These are phyloP conservation scores for Periconia digitata DNA, from an alignment of 2,329 filamentous ascomycete species.

Conservation along the genomic window DNA sequence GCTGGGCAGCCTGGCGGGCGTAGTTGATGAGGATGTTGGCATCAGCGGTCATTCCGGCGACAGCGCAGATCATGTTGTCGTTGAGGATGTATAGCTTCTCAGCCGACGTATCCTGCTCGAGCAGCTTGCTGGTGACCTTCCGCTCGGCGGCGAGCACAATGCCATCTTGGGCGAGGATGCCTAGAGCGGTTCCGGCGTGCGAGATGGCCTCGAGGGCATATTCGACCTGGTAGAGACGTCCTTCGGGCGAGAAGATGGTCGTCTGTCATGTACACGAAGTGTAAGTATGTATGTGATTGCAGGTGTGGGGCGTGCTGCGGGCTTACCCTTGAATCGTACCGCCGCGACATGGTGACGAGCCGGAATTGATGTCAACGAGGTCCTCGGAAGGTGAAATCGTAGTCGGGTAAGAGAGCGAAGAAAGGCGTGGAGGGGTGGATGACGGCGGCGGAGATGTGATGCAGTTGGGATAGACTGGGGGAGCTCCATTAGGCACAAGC, in stretches of 20 bases:
- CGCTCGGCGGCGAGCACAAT: constrained; percentile 97
- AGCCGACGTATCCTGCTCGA: constrained; percentile 98
- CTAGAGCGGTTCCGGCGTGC: constrained; percentile 93
- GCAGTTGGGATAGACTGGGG: too few relatives aligned
- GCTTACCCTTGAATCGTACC: constrained; percentile 94
- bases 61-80: constrained; percentile 99
- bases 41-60: constrained; percentile 98
- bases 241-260: constrained; percentile 99
- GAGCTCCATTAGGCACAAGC: constrained; percentile 42
- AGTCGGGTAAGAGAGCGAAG: constrained; percentile 10
- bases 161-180: constrained; percentile 95
- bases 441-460: constrained; percentile 10
- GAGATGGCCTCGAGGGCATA: constrained; percentile 99
- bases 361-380: too few relatives aligned
- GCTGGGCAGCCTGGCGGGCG: constrained; percentile 93
- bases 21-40: constrained; percentile 99
- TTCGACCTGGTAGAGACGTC: constrained; percentile 97
- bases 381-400: neutral
- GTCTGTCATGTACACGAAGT: constrained; percentile 63
- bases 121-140: constrained; percentile 97
- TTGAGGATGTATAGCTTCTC: constrained; percentile 99
- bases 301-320: constrained; percentile 7
- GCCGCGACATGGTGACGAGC: constrained; percentile 82
- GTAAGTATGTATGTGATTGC: too few relatives aligned
- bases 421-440: constrained; percentile 23